Evolutionary conservation across 495 filamentous ascomycete genomes (phyloP), one percentile per base, ranked within the genome.

Genomic region (Annulohypoxylon bovei): DNA sequence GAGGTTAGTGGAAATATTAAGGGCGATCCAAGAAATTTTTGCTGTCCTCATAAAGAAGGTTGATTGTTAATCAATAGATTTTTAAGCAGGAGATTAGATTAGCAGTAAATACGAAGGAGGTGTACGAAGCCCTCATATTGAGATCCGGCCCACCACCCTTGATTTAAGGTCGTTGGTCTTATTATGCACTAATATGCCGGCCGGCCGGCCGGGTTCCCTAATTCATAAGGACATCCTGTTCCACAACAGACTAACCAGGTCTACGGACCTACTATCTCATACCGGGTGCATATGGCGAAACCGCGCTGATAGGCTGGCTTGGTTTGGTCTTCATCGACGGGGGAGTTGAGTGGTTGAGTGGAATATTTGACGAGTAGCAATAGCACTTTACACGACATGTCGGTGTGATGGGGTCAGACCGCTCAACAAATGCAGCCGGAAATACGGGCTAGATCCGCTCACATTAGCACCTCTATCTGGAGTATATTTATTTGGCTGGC

Each of bases 351-450:
- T 70, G 6, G 14, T 8, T 4, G 11, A 49, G 22, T 5, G 35
- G 52, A 18, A 22, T 55, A 50, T 16, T 16, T 35, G 42, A 30
- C 37, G 16, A 55, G 65, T 65, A 62, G 11, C 37, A 32, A 16
- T 18, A 20, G 32, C 5, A 71, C 40, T 46, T 62, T 63, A 28
- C 63, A 63, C 58, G 12, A 54, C 58, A 71, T 59, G 52, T 67
- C 68, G 68, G 68, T 71, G 58, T 52, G 58, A 59, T 47, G 16
- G 27, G 44, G 46, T 50, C 62, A 71, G 59, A 53, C 58, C 44
- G 59, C 63, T 60, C 64, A 72, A 72, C 52, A 66, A 63, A 58
- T 25, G 44, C 32, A 42, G 25, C 12, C 66, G 32, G 25, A 14
- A 58, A 62, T 50, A 42, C 39, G 39, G 39, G 39, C 39, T 42